Base-by-base conservation (phyloP, 139 green algal species). In the Chlorella sp. region DNA sequence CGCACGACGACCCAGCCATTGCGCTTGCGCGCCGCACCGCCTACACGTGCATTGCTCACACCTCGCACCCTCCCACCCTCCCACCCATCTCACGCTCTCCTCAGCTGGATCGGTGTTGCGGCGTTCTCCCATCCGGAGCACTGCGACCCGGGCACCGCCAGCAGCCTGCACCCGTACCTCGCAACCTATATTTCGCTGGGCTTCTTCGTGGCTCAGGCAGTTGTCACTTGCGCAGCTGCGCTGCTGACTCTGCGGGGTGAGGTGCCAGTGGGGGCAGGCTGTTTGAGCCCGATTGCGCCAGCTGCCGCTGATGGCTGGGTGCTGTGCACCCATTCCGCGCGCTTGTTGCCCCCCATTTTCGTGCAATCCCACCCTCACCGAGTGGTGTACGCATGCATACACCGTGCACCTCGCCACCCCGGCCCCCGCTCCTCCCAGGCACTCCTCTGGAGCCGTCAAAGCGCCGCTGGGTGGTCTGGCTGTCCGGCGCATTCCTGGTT, bases 371-470 rank as follows among this genome's bases (percentile, higher is more conserved):
- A 7, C 46, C 46, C 46, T n/a, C n/a, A n/a, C n/a, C n/a, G n/a
- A n/a, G n/a, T n/a, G n/a, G n/a, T n/a, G n/a, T n/a, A n/a, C n/a
- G n/a, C n/a, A n/a, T n/a, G n/a, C n/a, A n/a, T n/a, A n/a, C n/a
- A n/a, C n/a, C n/a, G n/a, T n/a, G n/a, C n/a, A n/a, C n/a, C n/a
- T n/a, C n/a, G 20, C 30, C 73, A n/a, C 40, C 73, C 32, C 44
- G 11, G 1, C 24, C 48, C 74, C 3, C n/a, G 3, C 4, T 2
- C 28, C 41, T 30, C 62, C 28, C 73, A 84, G 79, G 79, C 64
- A 76, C 79, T 5, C 79, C 79, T 1, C 64, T 84, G 32, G 79
- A 84, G 79, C 79, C 79, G 14, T 51, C 43, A 43, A 84, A 84
- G 79, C 64, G 64, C 19, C 64, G 64, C 20, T 84, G 64, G 79